Evolutionary conservation across 768 basidiomycete genomes (phyloP).

Genomic region (Udeniomyces megalosporus): DNA sequence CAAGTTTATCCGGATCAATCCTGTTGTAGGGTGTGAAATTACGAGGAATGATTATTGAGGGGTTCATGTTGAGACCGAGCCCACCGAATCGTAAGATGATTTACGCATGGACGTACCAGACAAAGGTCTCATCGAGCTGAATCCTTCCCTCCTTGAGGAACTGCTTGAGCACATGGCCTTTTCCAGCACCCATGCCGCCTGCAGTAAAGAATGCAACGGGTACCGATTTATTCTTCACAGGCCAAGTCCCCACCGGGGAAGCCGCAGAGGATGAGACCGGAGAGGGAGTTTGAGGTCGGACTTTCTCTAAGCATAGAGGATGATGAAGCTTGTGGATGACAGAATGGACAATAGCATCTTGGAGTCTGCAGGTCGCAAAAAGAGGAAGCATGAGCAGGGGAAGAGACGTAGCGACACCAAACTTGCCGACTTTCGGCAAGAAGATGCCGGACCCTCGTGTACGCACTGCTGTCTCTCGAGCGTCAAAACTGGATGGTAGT

Average conservation of each 20-base stretch:
- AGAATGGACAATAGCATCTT: neutral
- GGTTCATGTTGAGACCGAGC: neutral
- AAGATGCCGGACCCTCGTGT: too few species aligned
- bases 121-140: constrained; percentile 19
- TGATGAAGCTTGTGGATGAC: neutral
- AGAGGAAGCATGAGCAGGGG: too few species aligned
- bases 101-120: constrained; percentile 19
- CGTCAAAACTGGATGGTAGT: constrained; percentile 20
- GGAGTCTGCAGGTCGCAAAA: neutral
- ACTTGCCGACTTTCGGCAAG: too few species aligned
- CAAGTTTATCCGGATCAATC: constrained; percentile 26
- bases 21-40: constrained; percentile 5
- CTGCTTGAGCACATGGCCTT: constrained; percentile 21
- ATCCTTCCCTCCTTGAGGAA: constrained; percentile 19
- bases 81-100: neutral
- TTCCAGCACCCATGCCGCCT: constrained; percentile 22
- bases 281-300: neutral
- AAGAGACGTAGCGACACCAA: too few species aligned
- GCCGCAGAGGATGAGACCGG: neutral
- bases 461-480: constrained; percentile 17
- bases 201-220: constrained; percentile 24
- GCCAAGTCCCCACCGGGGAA: neutral
- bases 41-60: neutral
- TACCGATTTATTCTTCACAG: neutral
- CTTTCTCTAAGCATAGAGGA: neutral